Conservation (phyloP, 257 asterid species). For the Ehretia macrophylla region DNA sequence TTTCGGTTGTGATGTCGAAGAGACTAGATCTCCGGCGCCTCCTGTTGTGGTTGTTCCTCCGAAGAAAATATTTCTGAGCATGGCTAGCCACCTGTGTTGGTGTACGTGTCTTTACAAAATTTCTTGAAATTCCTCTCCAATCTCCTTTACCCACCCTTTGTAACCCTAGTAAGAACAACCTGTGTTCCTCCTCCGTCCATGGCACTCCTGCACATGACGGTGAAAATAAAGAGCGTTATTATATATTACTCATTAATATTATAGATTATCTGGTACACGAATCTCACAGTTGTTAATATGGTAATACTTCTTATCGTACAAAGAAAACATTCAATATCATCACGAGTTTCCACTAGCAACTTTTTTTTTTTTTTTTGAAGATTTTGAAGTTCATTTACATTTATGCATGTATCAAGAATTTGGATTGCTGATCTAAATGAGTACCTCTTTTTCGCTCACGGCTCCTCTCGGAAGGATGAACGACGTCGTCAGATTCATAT, state of each 20-base stretch:
- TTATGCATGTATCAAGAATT: neutral
- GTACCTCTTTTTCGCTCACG: slow-evolving; percentile 86
- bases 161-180: slow-evolving; percentile 75
- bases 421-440: too few species aligned
- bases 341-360: too few species aligned
- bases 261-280: neutral
- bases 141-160: slow-evolving; percentile 96
- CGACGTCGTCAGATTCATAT: slow-evolving; percentile 90
- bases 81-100: slow-evolving; percentile 99
- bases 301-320: too few species aligned
- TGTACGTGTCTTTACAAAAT: slow-evolving; percentile 85
- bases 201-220: slow-evolving; percentile 53
- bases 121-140: slow-evolving; percentile 98
- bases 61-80: slow-evolving; percentile 94
- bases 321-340: too few species aligned
- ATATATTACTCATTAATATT: neutral
- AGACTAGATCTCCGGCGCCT: slow-evolving; percentile 97
- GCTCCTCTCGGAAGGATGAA: slow-evolving; percentile 77
- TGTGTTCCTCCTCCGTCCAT: slow-evolving; percentile 96
- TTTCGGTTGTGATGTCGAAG: slow-evolving; percentile 84
- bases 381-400: neutral
- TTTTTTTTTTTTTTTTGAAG: too few species aligned
- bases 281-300: too few species aligned
- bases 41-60: slow-evolving; percentile 70
- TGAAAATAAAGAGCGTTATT: too few species aligned